phyloP scores from a whole-genome alignment of 352 stramenopile species.

The Globisporangium camurandrum region DNA sequence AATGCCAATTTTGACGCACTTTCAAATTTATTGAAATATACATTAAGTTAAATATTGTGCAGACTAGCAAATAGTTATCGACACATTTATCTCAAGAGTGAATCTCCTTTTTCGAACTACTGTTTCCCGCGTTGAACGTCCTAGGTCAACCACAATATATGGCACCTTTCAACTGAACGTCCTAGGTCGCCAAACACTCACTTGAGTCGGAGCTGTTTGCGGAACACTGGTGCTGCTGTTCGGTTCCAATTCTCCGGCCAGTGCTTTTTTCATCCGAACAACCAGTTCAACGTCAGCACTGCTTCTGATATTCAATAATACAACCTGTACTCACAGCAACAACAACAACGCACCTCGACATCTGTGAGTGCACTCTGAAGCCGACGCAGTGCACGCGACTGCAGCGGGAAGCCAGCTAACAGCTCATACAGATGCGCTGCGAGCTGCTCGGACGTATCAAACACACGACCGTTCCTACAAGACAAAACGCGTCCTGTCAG shows the following conservation, averaged over 20 bases:
- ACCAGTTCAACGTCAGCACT: too few relatives aligned
- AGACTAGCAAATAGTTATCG: background rate
- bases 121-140: background rate
- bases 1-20: background rate
- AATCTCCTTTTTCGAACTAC: background rate
- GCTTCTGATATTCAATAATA: background rate
- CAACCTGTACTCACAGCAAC: background rate
- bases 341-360: conserved; percentile 41
- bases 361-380: conserved; percentile 37
- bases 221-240: conserved; percentile 54
- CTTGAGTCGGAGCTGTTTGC: conserved; percentile 30
- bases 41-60: background rate
- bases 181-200: conserved; percentile 4
- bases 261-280: conserved; percentile 38
- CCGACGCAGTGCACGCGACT: conserved; percentile 33
- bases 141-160: background rate
- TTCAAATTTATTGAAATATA: background rate
- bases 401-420: conserved; percentile 43
- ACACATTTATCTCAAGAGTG: background rate
- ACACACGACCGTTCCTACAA: conserved; percentile 67
- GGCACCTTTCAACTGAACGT: background rate
- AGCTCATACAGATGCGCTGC: conserved; percentile 53
- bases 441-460: conserved; percentile 49
- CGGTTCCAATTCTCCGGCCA: conserved; percentile 75
- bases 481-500: too few relatives aligned